Percentiles rank a stretch among this genome's conserved stretches.
phyloP scores from a whole-genome alignment of 2,329 filamentous ascomycete genomes.

The Chaetothyriales sp. region DNA sequence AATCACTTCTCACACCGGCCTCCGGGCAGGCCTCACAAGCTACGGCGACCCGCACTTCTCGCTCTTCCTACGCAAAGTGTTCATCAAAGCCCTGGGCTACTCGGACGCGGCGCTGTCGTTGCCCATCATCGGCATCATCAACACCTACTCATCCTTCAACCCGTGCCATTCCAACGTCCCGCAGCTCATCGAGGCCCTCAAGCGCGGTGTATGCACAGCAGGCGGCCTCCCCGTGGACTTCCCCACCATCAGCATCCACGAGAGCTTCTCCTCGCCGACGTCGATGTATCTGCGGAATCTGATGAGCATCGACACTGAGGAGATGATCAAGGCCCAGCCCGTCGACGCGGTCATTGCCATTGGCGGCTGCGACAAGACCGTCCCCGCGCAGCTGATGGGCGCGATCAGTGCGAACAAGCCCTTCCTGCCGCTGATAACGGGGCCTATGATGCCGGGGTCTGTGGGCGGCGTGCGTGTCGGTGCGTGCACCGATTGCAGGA shows the following conservation, averaged over 20 bases:
- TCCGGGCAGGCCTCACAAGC: slow-evolving; percentile 49
- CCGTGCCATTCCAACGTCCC: slow-evolving; percentile 59
- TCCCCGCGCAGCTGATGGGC: slow-evolving; percentile 60
- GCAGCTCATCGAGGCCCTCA: slow-evolving; percentile 55
- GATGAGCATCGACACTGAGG: slow-evolving; percentile 68
- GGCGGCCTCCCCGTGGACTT: slow-evolving; percentile 58
- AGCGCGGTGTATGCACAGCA: slow-evolving; percentile 50
- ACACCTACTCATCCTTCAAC: slow-evolving; percentile 59
- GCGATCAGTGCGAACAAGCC: slow-evolving; percentile 61
- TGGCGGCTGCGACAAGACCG: slow-evolving; percentile 61
- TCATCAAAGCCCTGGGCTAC: slow-evolving; percentile 63
- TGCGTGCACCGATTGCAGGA: slow-evolving; percentile 60
- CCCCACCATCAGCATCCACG: slow-evolving; percentile 57
- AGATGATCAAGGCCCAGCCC: slow-evolving; percentile 60
- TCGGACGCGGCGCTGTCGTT: slow-evolving; percentile 54
- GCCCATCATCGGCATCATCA: slow-evolving; percentile 60
- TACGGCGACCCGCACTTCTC: slow-evolving; percentile 65
- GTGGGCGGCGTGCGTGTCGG: slow-evolving; percentile 46
- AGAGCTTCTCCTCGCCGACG: slow-evolving; percentile 53
- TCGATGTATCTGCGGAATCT: slow-evolving; percentile 62
- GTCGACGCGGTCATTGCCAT: slow-evolving; percentile 53
- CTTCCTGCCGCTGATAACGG: slow-evolving; percentile 52
- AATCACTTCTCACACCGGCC: slow-evolving; percentile 37
- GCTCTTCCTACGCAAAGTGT: slow-evolving; percentile 58
- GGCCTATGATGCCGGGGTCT: slow-evolving; percentile 61